Evolutionary conservation across 345 rosid species (phyloP), one percentile per base, ranked within the genome.

Genomic region (Arabidopsis suecica): DNA sequence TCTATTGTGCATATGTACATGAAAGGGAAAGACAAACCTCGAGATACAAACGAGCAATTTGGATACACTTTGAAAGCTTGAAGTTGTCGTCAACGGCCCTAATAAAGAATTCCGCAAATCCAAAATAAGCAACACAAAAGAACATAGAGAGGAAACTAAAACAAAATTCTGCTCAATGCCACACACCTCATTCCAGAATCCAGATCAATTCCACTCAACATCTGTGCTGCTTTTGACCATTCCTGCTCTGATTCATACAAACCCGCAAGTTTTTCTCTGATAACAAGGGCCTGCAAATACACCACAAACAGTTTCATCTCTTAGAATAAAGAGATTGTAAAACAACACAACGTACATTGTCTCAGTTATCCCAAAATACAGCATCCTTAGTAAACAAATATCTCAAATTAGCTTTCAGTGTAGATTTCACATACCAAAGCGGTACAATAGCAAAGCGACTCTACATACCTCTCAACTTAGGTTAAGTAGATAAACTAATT

Each of bases 141-240:
- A 49, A 68, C 42, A 55, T 4, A 47, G 8, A 64, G 16, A 9
- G 0, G 6, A 37, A 61, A 42, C 14, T 54, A 76, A 0, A 41
- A 41, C 2, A 42, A 42, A 50, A n/a, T 42, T 9, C 34, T 41
- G 44, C 50, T 75, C 60, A 72, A 0, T 41, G 71, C 58, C 58
- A 56, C 83, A 73, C 64, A 91, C 99, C 99, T 91, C 97, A 92
- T 92, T 83, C 88, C 92, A 62, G 97, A 95, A 49, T 95, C 99
- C 36, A 92, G 80, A 83, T 95, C 96, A 83, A 95, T 95, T 55
- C 99, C 99, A 73, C 99, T 92, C 42, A 95, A 91, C 97, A 95
- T 95, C 84, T 95, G 96, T 3, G 99, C 97, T 13, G 99, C 99
- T 83, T 85, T 90, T 32, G 99, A 92, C 97, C 99, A 90, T 54